Percentiles rank a stretch among this genome's conserved stretches.
Conservation (phyloP, 148 eudicot genomes). For the Cornus controversa region DNA sequence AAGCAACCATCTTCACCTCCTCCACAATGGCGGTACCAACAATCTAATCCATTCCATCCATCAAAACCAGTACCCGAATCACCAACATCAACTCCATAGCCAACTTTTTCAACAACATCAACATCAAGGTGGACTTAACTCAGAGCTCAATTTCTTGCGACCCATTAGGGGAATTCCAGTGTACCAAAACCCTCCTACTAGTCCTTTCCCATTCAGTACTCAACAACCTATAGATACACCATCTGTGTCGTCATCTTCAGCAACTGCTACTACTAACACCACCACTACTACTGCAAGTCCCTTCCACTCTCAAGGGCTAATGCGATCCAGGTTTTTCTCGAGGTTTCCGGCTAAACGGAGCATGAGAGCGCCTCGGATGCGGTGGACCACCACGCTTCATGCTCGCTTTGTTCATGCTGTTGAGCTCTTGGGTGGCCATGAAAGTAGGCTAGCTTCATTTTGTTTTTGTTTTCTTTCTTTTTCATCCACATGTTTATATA, state of each 20-base stretch:
- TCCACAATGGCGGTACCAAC: conserved; percentile 1
- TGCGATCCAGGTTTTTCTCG: conserved; percentile 57
- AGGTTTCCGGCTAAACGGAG: conserved; percentile 64
- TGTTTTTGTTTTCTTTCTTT: neutral
- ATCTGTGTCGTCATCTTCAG: conserved; percentile 10
- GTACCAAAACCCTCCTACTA: conserved; percentile 48
- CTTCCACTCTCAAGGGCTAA: conserved; percentile 32
- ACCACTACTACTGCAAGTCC: conserved; percentile 15
- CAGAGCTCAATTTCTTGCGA: conserved; percentile 35
- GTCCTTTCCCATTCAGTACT: conserved; percentile 38
- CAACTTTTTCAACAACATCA: conserved; percentile 14
- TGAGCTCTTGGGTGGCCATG: conserved; percentile 71
- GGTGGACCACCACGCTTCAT: conserved; percentile 69
- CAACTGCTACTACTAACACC: conserved; percentile 5
- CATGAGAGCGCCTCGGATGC: conserved; percentile 70
- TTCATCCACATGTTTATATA: neutral
- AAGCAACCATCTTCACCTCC: conserved; percentile 3
- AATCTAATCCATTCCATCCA: conserved; percentile 18
- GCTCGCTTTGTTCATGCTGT: conserved; percentile 75
- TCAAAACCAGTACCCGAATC: conserved; percentile 2
- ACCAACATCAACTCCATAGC: conserved; percentile 18
- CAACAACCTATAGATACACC: conserved; percentile 18
- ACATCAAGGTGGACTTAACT: conserved; percentile 22
- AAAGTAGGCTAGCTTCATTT: conserved; percentile 34
- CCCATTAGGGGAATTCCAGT: conserved; percentile 66